Evolutionary conservation across 2,329 filamentous ascomycete genomes (phyloP).

Genomic region (Aureobasidium leucospermi): DNA sequence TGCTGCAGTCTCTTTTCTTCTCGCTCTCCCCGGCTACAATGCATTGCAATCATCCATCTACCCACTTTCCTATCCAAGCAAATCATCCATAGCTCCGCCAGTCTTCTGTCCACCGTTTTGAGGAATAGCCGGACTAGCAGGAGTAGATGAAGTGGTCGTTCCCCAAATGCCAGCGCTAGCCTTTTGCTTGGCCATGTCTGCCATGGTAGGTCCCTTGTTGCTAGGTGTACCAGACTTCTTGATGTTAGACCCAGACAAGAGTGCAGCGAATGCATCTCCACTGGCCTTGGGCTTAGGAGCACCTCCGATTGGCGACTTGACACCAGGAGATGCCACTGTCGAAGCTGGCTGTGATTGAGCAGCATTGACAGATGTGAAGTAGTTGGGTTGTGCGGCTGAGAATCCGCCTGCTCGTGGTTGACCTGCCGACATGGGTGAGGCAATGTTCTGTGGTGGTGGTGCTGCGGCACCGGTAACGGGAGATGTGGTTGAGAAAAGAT

Average conservation of each 20-base stretch:
- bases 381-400: slow-evolving; percentile 79
- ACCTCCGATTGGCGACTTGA: slow-evolving; percentile 33
- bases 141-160: slow-evolving; percentile 44
- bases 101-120: slow-evolving; percentile 16
- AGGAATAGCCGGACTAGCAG: slow-evolving; percentile 13
- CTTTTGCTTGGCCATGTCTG: slow-evolving; percentile 96
- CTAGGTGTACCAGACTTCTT: slow-evolving; percentile 49
- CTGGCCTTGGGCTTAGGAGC: slow-evolving; percentile 44
- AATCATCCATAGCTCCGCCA: slow-evolving; percentile 32
- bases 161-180: slow-evolving; percentile 93
- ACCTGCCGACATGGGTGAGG: slow-evolving; percentile 30
- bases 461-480: slow-evolving; percentile 54
- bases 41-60: slow-evolving; percentile 3
- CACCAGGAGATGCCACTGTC: slow-evolving; percentile 29
- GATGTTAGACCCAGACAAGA: slow-evolving; percentile 61
- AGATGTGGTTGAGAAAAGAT: slow-evolving; percentile 76
- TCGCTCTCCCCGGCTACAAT: background rate
- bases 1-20: background rate
- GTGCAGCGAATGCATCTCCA: slow-evolving; percentile 80
- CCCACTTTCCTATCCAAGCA: slow-evolving; percentile 34
- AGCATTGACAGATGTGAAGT: slow-evolving; percentile 73
- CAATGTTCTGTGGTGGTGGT: slow-evolving; percentile 23
- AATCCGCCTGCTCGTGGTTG: slow-evolving; percentile 54
- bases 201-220: slow-evolving; percentile 68
- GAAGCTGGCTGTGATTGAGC: slow-evolving; percentile 31